Base-by-base conservation (phyloP, 345 rosid species). In the Boechera divaricarpa region DNA sequence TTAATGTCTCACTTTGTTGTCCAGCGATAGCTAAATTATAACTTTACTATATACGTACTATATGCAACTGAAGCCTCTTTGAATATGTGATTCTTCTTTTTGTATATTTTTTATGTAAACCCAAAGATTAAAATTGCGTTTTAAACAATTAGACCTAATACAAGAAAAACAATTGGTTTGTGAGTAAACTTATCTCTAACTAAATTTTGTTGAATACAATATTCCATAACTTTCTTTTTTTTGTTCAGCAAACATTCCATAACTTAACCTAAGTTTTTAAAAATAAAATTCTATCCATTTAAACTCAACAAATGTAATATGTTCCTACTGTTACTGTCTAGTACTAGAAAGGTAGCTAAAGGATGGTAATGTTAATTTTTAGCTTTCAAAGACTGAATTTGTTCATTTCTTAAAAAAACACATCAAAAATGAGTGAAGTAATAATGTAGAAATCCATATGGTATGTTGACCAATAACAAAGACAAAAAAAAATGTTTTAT, bases 391-490 rank as follows among this genome's bases (percentile, higher is more conserved):
- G 0, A 32, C 7, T 13, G 4, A 1, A 15, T 32, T 12, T 15
- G 62, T 18, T n/a, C 62, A 7, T 56, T 56, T 56, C 16, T 31
- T 56, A 1, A 13, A 12, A 29, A 12, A 38, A 38, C n/a, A 28
- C 53, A 24, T 11, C 52, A 41, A 63, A 29, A 64, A 21, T n/a
- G 39, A 44, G 55, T n/a, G n/a, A 2, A n/a, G 15, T 28, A 26
- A 4, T 44, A 63, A 8, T 36, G 10, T 13, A 13, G 16, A 64
- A 63, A 7, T 0, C 5, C 2, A 45, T 29, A 45, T 29, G 54
- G 55, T 28, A n/a, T 64, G 28, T 31, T 64, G 42, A 65, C 57
- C 10, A 31, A 65, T 51, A 39, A 6, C 16, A 39, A 65, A 62
- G 48, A 52, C 10, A 68, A 39, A 32, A 18, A 31, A n/a, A 38